A percentile compares a stretch with the other conserved stretches of the same genome.
phyloP scores from a whole-genome alignment of 495 filamentous ascomycete species.

The Podospora conica region DNA sequence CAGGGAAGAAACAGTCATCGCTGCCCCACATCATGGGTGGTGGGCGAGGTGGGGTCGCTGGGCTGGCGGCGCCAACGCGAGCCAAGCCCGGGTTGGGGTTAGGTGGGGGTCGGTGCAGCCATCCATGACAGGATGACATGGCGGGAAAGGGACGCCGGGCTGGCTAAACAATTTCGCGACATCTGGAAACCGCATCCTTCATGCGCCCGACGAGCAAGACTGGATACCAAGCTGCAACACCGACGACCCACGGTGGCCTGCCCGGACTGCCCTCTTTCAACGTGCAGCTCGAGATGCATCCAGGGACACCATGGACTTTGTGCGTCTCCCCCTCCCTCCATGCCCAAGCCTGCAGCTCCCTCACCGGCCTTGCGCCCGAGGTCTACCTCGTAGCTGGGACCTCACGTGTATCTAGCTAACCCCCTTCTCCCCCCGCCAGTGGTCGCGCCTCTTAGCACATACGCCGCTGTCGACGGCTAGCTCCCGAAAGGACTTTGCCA shows the following conservation, averaged over 20 bases:
- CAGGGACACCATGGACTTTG: constrained; percentile 39
- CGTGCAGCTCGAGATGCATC: constrained; percentile 29
- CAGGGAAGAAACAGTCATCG: neutral
- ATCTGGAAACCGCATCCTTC: constrained; percentile 26
- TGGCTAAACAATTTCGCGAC: constrained; percentile 31
- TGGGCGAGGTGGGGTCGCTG: no score
- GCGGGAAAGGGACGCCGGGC: constrained; percentile 1
- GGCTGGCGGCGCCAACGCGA: no score
- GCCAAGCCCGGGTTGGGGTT: neutral
- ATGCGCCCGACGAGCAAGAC: constrained; percentile 16
- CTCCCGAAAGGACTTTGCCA: constrained; percentile 55
- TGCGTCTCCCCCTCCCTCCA: constrained; percentile 20
- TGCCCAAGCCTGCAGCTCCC: constrained; percentile 1
- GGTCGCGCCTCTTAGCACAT: constrained; percentile 85
- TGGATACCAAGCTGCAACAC: constrained; percentile 7
- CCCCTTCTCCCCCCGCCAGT: constrained; percentile 41
- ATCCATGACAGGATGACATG: neutral
- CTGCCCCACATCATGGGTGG: neutral
- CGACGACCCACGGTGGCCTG: neutral
- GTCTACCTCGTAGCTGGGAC: no score
- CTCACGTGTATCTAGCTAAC: neutral
- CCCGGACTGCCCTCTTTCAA: constrained; percentile 8
- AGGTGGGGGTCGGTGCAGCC: constrained; percentile 7
- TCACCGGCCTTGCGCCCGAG: neutral
- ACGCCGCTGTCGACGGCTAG: constrained; percentile 54